A percentile compares a stretch with the other conserved stretches of the same genome.
Conservation (phyloP, 352 stramenopile genomes). For the Phytophthora sp. region DNA sequence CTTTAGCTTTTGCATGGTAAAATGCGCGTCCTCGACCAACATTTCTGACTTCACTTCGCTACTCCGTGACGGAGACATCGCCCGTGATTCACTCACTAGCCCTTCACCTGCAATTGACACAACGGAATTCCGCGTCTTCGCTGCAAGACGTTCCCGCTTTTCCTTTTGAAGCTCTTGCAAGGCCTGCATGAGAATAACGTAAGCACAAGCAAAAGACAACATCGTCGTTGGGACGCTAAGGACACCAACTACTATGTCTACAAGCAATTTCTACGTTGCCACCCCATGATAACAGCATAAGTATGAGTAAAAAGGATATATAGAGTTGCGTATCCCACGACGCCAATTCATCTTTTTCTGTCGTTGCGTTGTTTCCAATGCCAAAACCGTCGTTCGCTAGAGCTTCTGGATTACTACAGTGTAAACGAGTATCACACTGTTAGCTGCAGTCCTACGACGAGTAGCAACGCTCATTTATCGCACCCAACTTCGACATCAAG, state of each 20-base stretch:
- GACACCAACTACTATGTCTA: slow-evolving; percentile 6
- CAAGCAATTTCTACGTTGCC: background rate
- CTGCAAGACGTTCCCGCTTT: slow-evolving; percentile 44
- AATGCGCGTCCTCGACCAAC: slow-evolving; percentile 62
- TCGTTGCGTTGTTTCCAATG: slow-evolving; percentile 7
- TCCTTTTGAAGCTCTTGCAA: slow-evolving; percentile 62
- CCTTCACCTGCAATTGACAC: slow-evolving; percentile 14
- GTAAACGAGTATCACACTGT: background rate
- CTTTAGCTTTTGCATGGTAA: slow-evolving; percentile 78
- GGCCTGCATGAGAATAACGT: slow-evolving; percentile 64
- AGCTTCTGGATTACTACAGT: slow-evolving; percentile 29
- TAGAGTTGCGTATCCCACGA: slow-evolving; percentile 78
- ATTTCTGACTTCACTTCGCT: slow-evolving; percentile 9
- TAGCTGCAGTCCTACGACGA: no score
- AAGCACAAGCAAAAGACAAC: slow-evolving; percentile 19
- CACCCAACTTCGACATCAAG: slow-evolving; percentile 68
- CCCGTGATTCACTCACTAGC: slow-evolving; percentile 7
- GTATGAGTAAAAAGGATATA: slow-evolving; percentile 46
- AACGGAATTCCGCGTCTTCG: slow-evolving; percentile 29
- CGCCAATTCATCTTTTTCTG: slow-evolving; percentile 65
- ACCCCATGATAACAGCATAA: background rate
- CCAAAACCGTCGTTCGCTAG: slow-evolving; percentile 17
- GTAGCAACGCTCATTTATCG: no score
- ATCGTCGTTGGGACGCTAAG: slow-evolving; percentile 19
- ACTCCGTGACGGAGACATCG: slow-evolving; percentile 5